Evolutionary conservation across 495 filamentous ascomycete genomes (phyloP).

Genomic region (Hyaloscypha bicolor): DNA sequence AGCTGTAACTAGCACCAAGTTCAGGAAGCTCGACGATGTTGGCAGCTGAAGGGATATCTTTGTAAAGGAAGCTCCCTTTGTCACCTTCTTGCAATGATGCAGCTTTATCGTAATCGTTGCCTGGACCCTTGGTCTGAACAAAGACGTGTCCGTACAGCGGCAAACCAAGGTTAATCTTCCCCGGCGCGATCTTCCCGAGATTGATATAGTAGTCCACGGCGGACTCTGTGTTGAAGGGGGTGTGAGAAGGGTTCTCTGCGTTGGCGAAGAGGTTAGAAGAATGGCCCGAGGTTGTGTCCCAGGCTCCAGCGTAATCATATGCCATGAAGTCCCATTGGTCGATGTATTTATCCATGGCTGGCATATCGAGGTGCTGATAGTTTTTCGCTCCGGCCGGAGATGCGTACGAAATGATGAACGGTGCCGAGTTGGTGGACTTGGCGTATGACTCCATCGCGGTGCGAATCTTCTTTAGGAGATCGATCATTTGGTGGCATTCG

Average conservation of each 20-base stretch:
- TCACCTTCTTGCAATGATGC: no score
- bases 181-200: slow-evolving; percentile 54
- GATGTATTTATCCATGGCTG: slow-evolving; percentile 70
- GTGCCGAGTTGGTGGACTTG: slow-evolving; percentile 45
- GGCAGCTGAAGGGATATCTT: slow-evolving; percentile 51
- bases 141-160: slow-evolving; percentile 88
- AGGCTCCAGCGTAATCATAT: slow-evolving; percentile 73
- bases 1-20: slow-evolving; percentile 68
- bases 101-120: slow-evolving; percentile 53
- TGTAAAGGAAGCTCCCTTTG: slow-evolving; percentile 35
- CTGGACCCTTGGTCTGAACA: slow-evolving; percentile 68
- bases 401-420: slow-evolving; percentile 79
- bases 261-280: slow-evolving; percentile 73
- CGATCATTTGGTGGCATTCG: slow-evolving; percentile 71
- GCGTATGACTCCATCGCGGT: slow-evolving; percentile 65
- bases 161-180: slow-evolving; percentile 81
- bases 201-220: slow-evolving; percentile 69
- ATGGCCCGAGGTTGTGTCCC: slow-evolving; percentile 70
- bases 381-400: slow-evolving; percentile 60
- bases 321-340: slow-evolving; percentile 91
- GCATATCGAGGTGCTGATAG: slow-evolving; percentile 66
- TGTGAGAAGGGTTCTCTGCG: slow-evolving; percentile 49
- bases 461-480: slow-evolving; percentile 67
- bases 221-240: slow-evolving; percentile 69
- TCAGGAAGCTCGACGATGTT: slow-evolving; percentile 48